Base-by-base conservation (phyloP, 164 flowering plant genomes). In the Aristolochia californica region DNA sequence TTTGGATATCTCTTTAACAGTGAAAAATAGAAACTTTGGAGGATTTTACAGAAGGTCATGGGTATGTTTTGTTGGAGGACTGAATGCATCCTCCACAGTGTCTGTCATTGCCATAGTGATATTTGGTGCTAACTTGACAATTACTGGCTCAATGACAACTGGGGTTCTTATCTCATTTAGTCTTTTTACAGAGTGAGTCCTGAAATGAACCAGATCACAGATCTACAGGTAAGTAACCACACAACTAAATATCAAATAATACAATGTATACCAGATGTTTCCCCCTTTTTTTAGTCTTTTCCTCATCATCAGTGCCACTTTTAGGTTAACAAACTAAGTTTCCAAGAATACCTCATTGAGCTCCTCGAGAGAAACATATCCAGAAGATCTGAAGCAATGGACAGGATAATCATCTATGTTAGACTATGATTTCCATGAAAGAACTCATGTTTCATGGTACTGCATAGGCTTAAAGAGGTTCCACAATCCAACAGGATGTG, bases 1-100 rank as follows among this genome's bases (percentile, higher is more conserved):
- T 44, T 16, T 48, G 48, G 13, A 21, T 52, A 14, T 20, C 0
- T 53, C 3, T 43, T n/a, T 34, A 21, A 43, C 5, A 11, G 27
- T 30, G 58, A 3, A 54, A 43, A 10, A 10, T 50, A 9, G 60
- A 20, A 26, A 50, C 22, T 45, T 45, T 47, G 64, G 26, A 61
- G 54, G 51, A 30, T 70, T 48, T 40, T 68, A 58, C 86, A 94
- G 99, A 82, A 71, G 82, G 75, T 90, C 3, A 79, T 82, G 48
- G 99, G 97, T 22, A 61, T 83, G 16, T 94, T n/a, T 94, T 68
- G 80, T 69, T 75, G 97, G 99, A 64, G 88, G 96, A 45, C 58
- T 94, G 48, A 84, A 75, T 79, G 97, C 97, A n/a, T 96, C 96
- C 49, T 88, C 91, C 40, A 94, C 97, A 9, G 50, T 90, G 61